Evolutionary conservation across 83 land plant genomes (phyloP).

Genomic region (Isoetes engelmannii): DNA sequence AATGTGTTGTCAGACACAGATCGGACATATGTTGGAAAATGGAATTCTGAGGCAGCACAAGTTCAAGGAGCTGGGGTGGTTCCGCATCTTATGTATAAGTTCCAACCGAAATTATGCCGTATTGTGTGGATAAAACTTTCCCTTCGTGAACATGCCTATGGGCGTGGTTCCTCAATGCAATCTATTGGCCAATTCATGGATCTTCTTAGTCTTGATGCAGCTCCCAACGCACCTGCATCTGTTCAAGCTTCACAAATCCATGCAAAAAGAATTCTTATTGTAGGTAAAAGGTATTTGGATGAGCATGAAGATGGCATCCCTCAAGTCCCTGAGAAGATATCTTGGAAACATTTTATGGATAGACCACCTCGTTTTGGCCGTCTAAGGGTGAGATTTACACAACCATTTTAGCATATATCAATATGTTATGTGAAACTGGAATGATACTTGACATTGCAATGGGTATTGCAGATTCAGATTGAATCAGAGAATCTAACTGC

Average conservation of each 20-base stretch:
- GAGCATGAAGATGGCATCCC: slow-evolving; percentile 28
- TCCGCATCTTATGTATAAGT: too few species aligned
- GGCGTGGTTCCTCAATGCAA: slow-evolving; percentile 29
- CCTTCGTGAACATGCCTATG: slow-evolving; percentile 38
- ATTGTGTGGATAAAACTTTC: slow-evolving; percentile 63
- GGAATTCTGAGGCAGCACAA: slow-evolving; percentile 57
- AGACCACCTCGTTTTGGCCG: slow-evolving; percentile 39
- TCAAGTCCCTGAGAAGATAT: slow-evolving; percentile 41
- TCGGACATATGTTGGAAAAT: slow-evolving; percentile 65
- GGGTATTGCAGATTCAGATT: slow-evolving; percentile 53
- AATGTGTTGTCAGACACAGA: slow-evolving; percentile 61
- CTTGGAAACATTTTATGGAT: slow-evolving; percentile 54
- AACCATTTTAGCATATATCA: neutral
- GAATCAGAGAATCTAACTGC: slow-evolving; percentile 50
- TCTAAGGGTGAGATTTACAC: slow-evolving; percentile 16
- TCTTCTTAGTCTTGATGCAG: slow-evolving; percentile 64
- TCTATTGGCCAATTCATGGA: slow-evolving; percentile 31
- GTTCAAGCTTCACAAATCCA: slow-evolving; percentile 46
- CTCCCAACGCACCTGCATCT: slow-evolving; percentile 22
- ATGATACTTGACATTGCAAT: neutral
- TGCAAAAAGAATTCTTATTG: slow-evolving; percentile 65
- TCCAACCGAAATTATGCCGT: slow-evolving; percentile 28
- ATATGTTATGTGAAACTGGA: slow-evolving; percentile 4
- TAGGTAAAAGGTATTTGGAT: slow-evolving; percentile 43
- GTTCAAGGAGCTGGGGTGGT: neutral